A percentile compares a stretch with the other conserved stretches of the same genome.
phyloP scores from a whole-genome alignment of 129 eudicot genomes.

The Arctium minus region DNA sequence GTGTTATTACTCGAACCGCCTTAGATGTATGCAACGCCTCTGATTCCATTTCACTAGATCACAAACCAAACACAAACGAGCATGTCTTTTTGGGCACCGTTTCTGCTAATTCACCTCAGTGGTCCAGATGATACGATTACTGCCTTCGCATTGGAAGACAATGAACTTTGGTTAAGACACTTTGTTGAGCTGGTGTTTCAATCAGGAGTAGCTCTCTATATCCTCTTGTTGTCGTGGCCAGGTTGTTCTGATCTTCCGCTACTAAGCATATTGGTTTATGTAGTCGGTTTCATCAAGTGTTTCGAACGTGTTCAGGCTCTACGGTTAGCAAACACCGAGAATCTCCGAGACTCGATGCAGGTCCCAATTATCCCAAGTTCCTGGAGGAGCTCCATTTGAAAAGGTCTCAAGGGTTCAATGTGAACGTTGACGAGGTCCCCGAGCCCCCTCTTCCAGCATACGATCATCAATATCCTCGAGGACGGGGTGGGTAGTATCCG shows the following conservation, averaged over 20 bases:
- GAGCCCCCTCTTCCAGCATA: too few relatives aligned
- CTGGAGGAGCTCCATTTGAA: too few relatives aligned
- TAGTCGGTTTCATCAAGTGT: neutral
- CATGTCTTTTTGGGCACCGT: constrained; percentile 25
- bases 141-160: neutral
- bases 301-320: too few relatives aligned
- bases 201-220: neutral
- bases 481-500: too few relatives aligned
- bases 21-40: neutral
- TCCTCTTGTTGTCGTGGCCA: neutral
- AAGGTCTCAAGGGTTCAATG: too few relatives aligned
- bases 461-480: too few relatives aligned
- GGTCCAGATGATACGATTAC: constrained; percentile 4
- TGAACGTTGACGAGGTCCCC: too few relatives aligned
- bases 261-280: too few relatives aligned
- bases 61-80: neutral
- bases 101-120: neutral
- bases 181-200: constrained; percentile 17
- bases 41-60: neutral
- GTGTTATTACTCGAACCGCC: constrained; percentile 25
- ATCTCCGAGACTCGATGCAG: too few relatives aligned
- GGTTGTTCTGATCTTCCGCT: too few relatives aligned
- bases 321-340: too few relatives aligned
- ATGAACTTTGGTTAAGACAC: constrained; percentile 3
- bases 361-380: too few relatives aligned